A percentile compares a stretch with the other conserved stretches of the same genome.
phyloP scores from a whole-genome alignment of 805 yeast species.

The Yamadazyma kitorensis region DNA sequence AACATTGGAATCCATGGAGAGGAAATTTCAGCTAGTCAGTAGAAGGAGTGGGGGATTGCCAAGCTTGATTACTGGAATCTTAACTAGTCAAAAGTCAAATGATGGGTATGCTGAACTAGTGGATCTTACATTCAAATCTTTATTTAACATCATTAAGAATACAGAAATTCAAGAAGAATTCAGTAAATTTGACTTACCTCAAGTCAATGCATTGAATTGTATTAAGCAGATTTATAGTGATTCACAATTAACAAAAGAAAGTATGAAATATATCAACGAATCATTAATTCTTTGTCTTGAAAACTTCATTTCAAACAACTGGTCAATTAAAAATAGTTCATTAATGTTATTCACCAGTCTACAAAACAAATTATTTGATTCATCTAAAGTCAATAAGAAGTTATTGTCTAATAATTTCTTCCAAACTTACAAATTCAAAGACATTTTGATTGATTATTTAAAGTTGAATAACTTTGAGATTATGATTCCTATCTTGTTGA shows the following conservation, averaged over 20 bases:
- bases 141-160: constrained; percentile 53
- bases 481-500: constrained; percentile 71
- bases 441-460: constrained; percentile 39
- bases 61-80: constrained; percentile 66
- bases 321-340: constrained; percentile 92
- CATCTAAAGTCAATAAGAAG: constrained; percentile 34
- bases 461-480: constrained; percentile 48
- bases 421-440: constrained; percentile 55
- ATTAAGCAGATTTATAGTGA: constrained; percentile 74
- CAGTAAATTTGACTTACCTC: constrained; percentile 71
- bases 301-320: constrained; percentile 61
- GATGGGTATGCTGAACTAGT: constrained; percentile 35
- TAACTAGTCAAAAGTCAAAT: constrained; percentile 46
- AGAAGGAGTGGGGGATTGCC: constrained; percentile 95
- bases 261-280: constrained; percentile 50
- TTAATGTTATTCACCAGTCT: constrained; percentile 88
- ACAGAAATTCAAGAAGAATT: constrained; percentile 48
- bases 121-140: constrained; percentile 45
- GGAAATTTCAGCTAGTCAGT: constrained; percentile 67
- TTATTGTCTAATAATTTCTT: constrained; percentile 69
- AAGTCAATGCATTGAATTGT: constrained; percentile 91
- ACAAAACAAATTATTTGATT: constrained; percentile 78
- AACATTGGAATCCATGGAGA: constrained; percentile 52
- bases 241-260: constrained; percentile 53
- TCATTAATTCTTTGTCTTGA: constrained; percentile 61